phyloP scores from a whole-genome alignment of 179 eudicot species.

The Pouteria campechiana region DNA sequence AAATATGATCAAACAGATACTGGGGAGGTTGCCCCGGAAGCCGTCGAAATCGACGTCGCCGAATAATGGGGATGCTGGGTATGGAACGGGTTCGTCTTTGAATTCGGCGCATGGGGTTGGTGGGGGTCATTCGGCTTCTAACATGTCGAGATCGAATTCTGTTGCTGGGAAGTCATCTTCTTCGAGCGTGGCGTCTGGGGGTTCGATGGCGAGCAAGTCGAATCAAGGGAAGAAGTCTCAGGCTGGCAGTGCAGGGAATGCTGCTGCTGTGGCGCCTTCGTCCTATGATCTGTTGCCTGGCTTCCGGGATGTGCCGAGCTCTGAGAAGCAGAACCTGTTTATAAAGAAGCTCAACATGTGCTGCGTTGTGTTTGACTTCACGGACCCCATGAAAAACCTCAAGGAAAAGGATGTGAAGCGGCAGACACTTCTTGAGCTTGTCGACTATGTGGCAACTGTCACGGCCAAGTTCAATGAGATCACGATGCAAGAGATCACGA shows the following conservation, averaged over 20 bases:
- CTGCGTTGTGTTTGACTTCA: conserved; percentile 24
- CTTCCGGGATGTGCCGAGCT: conserved; percentile 22
- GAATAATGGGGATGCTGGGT: not conserved
- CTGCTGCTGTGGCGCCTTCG: too few relatives aligned
- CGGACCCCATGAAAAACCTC: conserved; percentile 19
- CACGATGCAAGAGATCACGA: conserved; percentile 23
- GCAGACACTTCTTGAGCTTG: conserved; percentile 29
- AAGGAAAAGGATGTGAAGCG: conserved; percentile 33
- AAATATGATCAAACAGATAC: conserved; percentile 30
- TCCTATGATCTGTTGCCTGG: conserved; percentile 24
- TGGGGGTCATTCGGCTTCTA: too few relatives aligned
- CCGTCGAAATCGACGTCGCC: conserved; percentile 11
- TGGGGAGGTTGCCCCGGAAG: conserved; percentile 31
- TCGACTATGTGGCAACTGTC: conserved; percentile 22
- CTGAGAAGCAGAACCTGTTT: conserved; percentile 23
- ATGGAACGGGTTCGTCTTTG: conserved; percentile 1
- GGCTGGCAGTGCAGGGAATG: not conserved
- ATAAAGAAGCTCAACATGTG: conserved; percentile 22
- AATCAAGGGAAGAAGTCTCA: conserved; percentile 20
- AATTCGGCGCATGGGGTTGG: not conserved
- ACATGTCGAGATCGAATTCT: conserved; percentile 1
- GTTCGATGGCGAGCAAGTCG: conserved; percentile 1
- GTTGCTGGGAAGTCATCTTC: conserved; percentile 8
- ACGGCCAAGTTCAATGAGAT: conserved; percentile 17
- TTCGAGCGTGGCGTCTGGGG: conserved; percentile 1